Conservation (phyloP, 2,329 filamentous ascomycete genomes). For the Coniochaeta sp. region DNA sequence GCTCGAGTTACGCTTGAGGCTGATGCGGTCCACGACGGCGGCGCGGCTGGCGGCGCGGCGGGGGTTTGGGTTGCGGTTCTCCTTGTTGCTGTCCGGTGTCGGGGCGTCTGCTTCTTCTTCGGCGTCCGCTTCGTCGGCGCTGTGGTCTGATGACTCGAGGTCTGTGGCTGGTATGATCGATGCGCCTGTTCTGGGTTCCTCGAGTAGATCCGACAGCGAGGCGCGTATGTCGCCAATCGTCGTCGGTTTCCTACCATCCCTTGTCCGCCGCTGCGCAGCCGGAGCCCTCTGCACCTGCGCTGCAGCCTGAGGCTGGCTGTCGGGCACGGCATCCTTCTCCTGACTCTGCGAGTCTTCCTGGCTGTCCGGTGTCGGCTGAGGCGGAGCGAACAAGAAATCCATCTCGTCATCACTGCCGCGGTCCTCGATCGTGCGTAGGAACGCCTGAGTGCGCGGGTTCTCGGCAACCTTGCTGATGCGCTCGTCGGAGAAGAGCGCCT, state of each 20-base stretch:
- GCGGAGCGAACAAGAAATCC: conserved; percentile 54
- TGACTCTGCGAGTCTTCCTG: conserved; percentile 24
- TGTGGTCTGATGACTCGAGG: conserved; percentile 23
- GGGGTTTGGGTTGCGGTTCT: conserved; percentile 38
- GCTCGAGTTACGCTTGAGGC: conserved; percentile 52
- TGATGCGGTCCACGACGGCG: conserved; percentile 70
- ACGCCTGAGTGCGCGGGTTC: conserved; percentile 83
- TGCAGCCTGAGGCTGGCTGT: conserved; percentile 41
- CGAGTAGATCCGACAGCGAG: conserved; percentile 76
- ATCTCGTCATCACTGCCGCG: conserved; percentile 67
- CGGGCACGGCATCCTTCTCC: conserved; percentile 26
- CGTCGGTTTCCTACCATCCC: conserved; percentile 58
- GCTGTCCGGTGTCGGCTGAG: conserved; percentile 29
- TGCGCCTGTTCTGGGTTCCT: conserved; percentile 37
- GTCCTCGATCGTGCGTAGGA: conserved; percentile 85
- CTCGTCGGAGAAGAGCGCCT: conserved; percentile 80
- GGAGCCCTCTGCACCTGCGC: conserved; percentile 26
- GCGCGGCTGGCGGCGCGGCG: conserved; percentile 23
- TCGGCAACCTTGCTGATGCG: conserved; percentile 85
- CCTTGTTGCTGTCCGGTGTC: conserved; percentile 32
- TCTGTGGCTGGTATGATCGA: conserved; percentile 40
- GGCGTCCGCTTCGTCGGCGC: conserved; percentile 39
- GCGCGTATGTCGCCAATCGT: conserved; percentile 76
- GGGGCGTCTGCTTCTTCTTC: conserved; percentile 38
- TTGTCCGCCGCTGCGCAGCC: conserved; percentile 48